Conservation (phyloP, 2,329 filamentous ascomycete genomes). For the Aureobasidium sp. region DNA sequence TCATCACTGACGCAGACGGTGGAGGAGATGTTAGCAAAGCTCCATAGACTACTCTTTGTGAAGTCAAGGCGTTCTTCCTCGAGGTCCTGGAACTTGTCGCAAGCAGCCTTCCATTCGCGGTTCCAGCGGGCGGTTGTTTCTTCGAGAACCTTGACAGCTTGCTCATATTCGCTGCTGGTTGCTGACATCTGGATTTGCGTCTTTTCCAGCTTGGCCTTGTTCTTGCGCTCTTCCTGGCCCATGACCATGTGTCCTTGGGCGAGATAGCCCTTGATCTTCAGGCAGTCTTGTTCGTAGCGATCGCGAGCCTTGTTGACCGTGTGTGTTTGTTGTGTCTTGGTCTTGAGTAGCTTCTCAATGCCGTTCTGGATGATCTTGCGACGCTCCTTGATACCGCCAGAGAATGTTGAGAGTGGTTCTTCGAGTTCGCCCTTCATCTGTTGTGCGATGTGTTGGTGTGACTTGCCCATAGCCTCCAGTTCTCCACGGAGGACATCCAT, state of each 20-base stretch:
- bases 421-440: constrained; percentile 97
- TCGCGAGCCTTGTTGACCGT: constrained; percentile 92
- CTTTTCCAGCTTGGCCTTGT: constrained; percentile 98
- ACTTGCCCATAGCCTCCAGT: constrained; percentile 87
- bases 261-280: constrained; percentile 97
- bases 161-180: constrained; percentile 89
- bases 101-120: constrained; percentile 94
- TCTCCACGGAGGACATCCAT: constrained; percentile 83
- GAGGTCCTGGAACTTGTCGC: constrained; percentile 97
- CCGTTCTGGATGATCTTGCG: constrained; percentile 92
- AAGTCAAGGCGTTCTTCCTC: constrained; percentile 97
- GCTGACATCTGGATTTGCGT: constrained; percentile 90
- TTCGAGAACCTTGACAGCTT: constrained; percentile 83
- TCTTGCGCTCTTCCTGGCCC: constrained; percentile 97
- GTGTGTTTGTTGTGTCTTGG: constrained; percentile 85
- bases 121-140: constrained; percentile 97
- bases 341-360: constrained; percentile 89
- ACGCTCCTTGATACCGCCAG: constrained; percentile 91
- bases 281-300: constrained; percentile 91
- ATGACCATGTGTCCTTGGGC: constrained; percentile 99
- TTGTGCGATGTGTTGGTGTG: constrained; percentile 77
- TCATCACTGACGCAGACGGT: constrained; percentile 98
- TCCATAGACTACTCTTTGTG: constrained; percentile 96
- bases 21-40: constrained; percentile 92
- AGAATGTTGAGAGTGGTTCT: constrained; percentile 84